Base-by-base conservation (phyloP, 768 basidiomycete species). In the Baorangia bicolor region DNA sequence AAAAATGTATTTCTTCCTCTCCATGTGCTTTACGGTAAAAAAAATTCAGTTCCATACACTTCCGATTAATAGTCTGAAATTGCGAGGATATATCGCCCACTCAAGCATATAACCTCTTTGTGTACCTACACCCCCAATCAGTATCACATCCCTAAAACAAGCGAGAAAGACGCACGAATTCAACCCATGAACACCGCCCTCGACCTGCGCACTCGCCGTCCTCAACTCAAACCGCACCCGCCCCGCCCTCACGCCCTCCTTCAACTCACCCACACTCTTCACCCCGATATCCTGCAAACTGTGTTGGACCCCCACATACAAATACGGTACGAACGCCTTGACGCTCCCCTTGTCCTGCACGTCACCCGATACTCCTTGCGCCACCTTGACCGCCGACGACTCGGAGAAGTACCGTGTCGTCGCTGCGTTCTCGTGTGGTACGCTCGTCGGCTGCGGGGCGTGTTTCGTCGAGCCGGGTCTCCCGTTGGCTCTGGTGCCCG, bases 341-440 rank as follows among this genome's bases (percentile, higher is more conserved):
- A 98, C 85, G 57, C 91, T 92, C 7, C 97, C 97, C 79, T 97
- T 98, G 74, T 99, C 96, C 73, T 92, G 90, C 12, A 98, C 96
- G 64, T 98, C 94, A 13, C 96, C 96, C 13, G 91, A 90, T 10
- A 99, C 96, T 57, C 94, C 94, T 72, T 95, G 92, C 2, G 95
- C 96, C 37, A 99, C 97, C 78, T 98, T 97, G 72, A 99, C 88
- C 5, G 87, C 81, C 46, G 92, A 93, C 54, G 60, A 63, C 78
- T 49, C 71, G 73, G 60, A 76, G 63, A 64, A 74, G 66, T 69
- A 99, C 25, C 96, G 83, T 31, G 92, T 87, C 3, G 95, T 98
- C 2, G 97, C 97, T 13, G 96, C 97, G 66, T 98, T 98, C 75
- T 95, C 93, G 33, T 85, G 74, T 1, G 77, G 76, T 16, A 65